Evolutionary conservation across 2,329 filamentous ascomycete species (phyloP).

Genomic region (Aspergillus udagawae): DNA sequence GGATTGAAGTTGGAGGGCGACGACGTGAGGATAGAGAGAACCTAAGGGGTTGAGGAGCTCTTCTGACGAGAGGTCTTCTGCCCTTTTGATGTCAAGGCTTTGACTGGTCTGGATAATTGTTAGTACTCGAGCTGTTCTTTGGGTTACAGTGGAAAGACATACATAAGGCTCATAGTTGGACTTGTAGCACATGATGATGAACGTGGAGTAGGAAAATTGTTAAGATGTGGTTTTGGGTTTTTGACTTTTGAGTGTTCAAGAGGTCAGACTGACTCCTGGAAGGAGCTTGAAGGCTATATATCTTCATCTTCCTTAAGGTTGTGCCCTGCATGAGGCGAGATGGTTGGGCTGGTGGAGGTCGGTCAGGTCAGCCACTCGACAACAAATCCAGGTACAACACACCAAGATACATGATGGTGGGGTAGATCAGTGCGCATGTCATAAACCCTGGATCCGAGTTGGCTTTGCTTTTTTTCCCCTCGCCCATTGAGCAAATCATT

Average conservation of each 20-base stretch:
- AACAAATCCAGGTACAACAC: too few relatives aligned
- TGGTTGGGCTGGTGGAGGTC: neutral
- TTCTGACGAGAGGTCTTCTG: slow-evolving; percentile 23
- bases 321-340: neutral
- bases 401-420: neutral
- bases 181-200: slow-evolving; percentile 33
- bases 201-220: neutral
- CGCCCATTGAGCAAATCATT: too few relatives aligned
- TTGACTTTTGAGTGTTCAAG: slow-evolving; percentile 1
- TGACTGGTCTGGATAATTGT: slow-evolving; percentile 18
- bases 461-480: neutral
- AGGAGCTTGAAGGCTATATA: neutral
- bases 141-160: slow-evolving; percentile 12
- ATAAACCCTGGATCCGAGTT: neutral
- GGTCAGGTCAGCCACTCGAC: neutral
- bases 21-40: slow-evolving; percentile 35
- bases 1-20: slow-evolving; percentile 32
- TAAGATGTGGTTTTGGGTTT: neutral
- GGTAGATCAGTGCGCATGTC: neutral
- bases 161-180: slow-evolving; percentile 39
- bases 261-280: neutral
- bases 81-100: slow-evolving; percentile 22
- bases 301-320: neutral
- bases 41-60: slow-evolving; percentile 30
- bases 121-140: neutral